Conservation (phyloP, 116 monocot species). For the Phalaenopsis hybrid region DNA sequence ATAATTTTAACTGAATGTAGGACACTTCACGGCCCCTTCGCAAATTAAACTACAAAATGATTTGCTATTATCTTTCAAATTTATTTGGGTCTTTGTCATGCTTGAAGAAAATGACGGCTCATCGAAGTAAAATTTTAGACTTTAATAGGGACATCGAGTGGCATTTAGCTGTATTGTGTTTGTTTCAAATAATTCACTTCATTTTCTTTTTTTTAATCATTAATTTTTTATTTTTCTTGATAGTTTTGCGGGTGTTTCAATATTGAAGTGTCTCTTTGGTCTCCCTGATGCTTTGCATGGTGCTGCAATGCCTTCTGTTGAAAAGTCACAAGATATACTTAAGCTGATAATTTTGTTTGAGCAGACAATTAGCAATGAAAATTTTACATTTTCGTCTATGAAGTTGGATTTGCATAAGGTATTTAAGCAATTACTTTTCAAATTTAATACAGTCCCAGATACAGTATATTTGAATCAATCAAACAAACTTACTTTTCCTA, state of each 20-base stretch:
- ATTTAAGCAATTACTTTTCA: background rate
- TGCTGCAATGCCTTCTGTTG: constrained; percentile 29
- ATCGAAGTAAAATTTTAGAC: background rate
- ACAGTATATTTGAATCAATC: background rate
- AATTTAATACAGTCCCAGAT: background rate
- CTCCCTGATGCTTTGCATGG: constrained; percentile 35
- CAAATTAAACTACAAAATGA: background rate
- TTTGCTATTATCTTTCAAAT: background rate
- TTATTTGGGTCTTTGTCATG: background rate
- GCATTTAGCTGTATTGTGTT: background rate
- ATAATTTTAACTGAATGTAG: no score
- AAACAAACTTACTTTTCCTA: background rate
- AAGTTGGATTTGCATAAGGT: constrained; percentile 44
- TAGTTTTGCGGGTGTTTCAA: constrained; percentile 43
- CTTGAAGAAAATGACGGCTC: background rate
- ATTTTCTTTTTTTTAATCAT: background rate
- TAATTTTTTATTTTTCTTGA: constrained; percentile 6
- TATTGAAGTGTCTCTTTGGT: constrained; percentile 71
- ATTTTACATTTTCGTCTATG: constrained; percentile 14
- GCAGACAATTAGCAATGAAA: constrained; percentile 26
- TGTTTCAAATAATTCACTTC: background rate
- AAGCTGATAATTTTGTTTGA: constrained; percentile 39
- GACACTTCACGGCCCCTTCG: no score
- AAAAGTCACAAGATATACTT: constrained; percentile 36
- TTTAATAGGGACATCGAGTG: background rate